Evolutionary conservation across 805 yeast genomes (phyloP), one percentile per base, ranked within the genome.

Genomic region (Sporopachydermia quercuum): DNA sequence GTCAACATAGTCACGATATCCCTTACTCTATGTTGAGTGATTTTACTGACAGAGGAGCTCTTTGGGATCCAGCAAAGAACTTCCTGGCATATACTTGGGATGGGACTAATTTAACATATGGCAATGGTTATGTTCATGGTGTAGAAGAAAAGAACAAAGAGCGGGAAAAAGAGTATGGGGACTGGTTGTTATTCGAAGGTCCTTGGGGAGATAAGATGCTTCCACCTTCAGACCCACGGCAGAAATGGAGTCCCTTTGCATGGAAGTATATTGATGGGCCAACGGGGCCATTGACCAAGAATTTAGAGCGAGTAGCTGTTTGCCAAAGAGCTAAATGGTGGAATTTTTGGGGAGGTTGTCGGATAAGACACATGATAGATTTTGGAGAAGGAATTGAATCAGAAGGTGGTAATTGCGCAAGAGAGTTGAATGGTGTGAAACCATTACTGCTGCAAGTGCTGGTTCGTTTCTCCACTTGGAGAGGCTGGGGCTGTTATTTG

Each of bases 181-280:
- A 74, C 44, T 89, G 98, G 98, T 66, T 91, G n/a, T 49, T 67
- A 1, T 89, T 66, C 50, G 53, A 60, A 8, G 98, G 97, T 0
- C 77, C 70, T 43, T 89, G 98, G 98, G 98, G 98, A 3, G 93
- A 89, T 57, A 69, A 69, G 43, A 73, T 77, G 50, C 61, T 89
- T 27, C 58, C 66, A 1, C 68, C 75, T 15, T 52, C 57, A 0
- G 97, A 91, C 55, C 74, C 79, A 5, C 66, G 97, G 45, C 97
- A 91, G 55, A 70, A 64, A 43, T 81, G 87, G 76, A 81, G 86
- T 45, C 78, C 91, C 2, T 85, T 83, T 53, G 94, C 91, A 48
- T 82, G 87, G 82, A 73, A 75, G 47, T 84, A 81, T 55, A 86
- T 91, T 39, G 87, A 82, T 50, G 98, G 98, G 0, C 98, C 98